These are phyloP conservation scores for Diaporthe ampelina DNA, from an alignment of 2,329 filamentous ascomycete genomes.

Conservation along the genomic window DNA sequence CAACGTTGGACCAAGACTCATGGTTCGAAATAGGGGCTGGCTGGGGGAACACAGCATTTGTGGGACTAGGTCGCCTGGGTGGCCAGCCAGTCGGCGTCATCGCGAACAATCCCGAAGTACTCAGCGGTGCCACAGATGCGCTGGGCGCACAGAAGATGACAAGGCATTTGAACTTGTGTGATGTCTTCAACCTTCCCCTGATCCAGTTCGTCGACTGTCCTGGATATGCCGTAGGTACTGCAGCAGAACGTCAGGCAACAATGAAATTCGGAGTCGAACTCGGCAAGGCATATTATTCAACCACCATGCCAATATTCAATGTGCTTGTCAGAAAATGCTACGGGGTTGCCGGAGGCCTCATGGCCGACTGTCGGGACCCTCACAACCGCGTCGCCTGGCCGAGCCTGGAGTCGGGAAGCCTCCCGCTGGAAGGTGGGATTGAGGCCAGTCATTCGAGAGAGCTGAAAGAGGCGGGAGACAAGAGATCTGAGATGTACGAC, in stretches of 20 bases:
- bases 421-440: slow-evolving; percentile 75
- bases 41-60: slow-evolving; percentile 74
- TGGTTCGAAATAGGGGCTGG: slow-evolving; percentile 76
- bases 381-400: slow-evolving; percentile 75
- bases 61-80: slow-evolving; percentile 70
- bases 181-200: slow-evolving; percentile 75
- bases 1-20: slow-evolving; percentile 66
- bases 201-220: slow-evolving; percentile 67
- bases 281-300: slow-evolving; percentile 72
- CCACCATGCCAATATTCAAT: slow-evolving; percentile 73
- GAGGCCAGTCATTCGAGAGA: slow-evolving; percentile 74
- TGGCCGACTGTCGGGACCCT: slow-evolving; percentile 74
- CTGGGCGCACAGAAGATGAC: slow-evolving; percentile 72
- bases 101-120: slow-evolving; percentile 72
- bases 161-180: slow-evolving; percentile 72
- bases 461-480: slow-evolving; percentile 66
- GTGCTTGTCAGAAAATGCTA: slow-evolving; percentile 73
- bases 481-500: slow-evolving; percentile 65
- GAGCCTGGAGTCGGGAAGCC: slow-evolving; percentile 71
- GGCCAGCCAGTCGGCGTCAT: slow-evolving; percentile 72
- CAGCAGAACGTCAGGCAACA: slow-evolving; percentile 72
- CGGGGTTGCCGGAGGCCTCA: slow-evolving; percentile 75
- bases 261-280: slow-evolving; percentile 76
- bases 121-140: slow-evolving; percentile 73
- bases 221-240: slow-evolving; percentile 68